Conservation (phyloP, 129 eudicot genomes). For the Tagetes patula region DNA sequence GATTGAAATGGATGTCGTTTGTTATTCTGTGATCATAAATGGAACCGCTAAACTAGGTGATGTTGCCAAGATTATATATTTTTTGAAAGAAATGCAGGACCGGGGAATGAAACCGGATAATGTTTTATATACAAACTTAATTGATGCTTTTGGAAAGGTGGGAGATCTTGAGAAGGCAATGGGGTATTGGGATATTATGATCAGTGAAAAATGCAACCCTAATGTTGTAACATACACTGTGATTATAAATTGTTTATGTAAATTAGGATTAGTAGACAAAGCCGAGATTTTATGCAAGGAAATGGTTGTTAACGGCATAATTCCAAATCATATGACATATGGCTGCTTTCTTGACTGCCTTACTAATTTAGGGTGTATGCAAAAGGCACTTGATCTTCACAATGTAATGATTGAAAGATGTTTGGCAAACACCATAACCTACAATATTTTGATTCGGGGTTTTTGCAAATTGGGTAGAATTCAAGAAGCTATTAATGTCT, state of each 20-base stretch:
- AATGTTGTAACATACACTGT: constrained; percentile 82
- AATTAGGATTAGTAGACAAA: constrained; percentile 54
- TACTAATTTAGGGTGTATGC: constrained; percentile 58
- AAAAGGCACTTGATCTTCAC: constrained; percentile 64
- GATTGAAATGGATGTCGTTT: constrained; percentile 62
- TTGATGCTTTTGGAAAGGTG: constrained; percentile 69
- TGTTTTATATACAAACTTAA: constrained; percentile 64
- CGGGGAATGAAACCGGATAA: constrained; percentile 74
- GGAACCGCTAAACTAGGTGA: constrained; percentile 52
- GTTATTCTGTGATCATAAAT: constrained; percentile 67
- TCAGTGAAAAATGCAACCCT: constrained; percentile 68
- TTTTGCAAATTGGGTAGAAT: constrained; percentile 72
- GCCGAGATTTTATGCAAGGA: constrained; percentile 70
- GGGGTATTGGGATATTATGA: constrained; percentile 73
- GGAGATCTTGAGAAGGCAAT: constrained; percentile 62
- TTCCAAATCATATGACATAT: constrained; percentile 75
- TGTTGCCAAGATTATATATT: constrained; percentile 25
- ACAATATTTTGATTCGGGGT: constrained; percentile 80
- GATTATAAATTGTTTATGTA: constrained; percentile 70
- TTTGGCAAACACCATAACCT: constrained; percentile 73
- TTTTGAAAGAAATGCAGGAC: constrained; percentile 67
- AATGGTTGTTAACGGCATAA: constrained; percentile 51
- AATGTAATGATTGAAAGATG: constrained; percentile 48
- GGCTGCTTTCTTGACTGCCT: constrained; percentile 82
- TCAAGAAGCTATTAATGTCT: constrained; percentile 50